A percentile compares a stretch with the other conserved stretches of the same genome.
These are phyloP conservation scores for Obba rivulosa DNA, from an alignment of 768 basidiomycete species.

Conservation along the genomic window DNA sequence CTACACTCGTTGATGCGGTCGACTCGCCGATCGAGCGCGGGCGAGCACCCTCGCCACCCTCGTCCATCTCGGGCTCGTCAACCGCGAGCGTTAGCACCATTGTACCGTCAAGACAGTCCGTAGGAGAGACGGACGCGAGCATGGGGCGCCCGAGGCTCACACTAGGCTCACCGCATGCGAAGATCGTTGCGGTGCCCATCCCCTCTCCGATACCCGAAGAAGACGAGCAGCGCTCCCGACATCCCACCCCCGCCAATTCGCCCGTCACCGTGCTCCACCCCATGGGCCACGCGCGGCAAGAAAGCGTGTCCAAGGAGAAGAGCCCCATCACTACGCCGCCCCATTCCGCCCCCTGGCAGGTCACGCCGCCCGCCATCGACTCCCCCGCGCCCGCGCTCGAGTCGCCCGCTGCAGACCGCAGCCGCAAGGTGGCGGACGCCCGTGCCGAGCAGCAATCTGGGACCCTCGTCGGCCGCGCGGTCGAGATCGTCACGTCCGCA, in stretches of 20 bases:
- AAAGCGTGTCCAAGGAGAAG: not conserved
- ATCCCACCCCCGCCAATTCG: constrained; percentile 62
- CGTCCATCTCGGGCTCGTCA: constrained; percentile 22
- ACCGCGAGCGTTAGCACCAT: constrained; percentile 22
- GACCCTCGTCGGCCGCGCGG: constrained; percentile 54
- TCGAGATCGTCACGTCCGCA: constrained; percentile 76
- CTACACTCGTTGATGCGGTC: constrained; percentile 11
- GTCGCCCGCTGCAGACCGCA: not conserved
- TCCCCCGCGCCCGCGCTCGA: no score
- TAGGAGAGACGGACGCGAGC: not conserved
- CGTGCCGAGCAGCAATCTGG: constrained; percentile 22
- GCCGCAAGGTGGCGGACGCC: not conserved
- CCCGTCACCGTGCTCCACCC: constrained; percentile 33
- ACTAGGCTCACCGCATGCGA: not conserved
- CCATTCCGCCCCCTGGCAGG: not conserved
- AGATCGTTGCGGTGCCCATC: constrained; percentile 8
- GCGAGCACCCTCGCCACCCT: constrained; percentile 17
- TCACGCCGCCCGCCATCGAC: no score
- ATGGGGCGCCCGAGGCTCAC: constrained; percentile 1
- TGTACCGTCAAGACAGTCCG: constrained; percentile 6
- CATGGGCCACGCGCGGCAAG: not conserved
- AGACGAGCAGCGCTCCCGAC: constrained; percentile 34
- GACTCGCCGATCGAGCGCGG: constrained; percentile 1
- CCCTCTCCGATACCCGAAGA: constrained; percentile 29
- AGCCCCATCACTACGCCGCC: not conserved